Evolutionary conservation across 1,139 yeast genomes (phyloP).

Genomic region (Yamadazyma spencermartinsiae): DNA sequence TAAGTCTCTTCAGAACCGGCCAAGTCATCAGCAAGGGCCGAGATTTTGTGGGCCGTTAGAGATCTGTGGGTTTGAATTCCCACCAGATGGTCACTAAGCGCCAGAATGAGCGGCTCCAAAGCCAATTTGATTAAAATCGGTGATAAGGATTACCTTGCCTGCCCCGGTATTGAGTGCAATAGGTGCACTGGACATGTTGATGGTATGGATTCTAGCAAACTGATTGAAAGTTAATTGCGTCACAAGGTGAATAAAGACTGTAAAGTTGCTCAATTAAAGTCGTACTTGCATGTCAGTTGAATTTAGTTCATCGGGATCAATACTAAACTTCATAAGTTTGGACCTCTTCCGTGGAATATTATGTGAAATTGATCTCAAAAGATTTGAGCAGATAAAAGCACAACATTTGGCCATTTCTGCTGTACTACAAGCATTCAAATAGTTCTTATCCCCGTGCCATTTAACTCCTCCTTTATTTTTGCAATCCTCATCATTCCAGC

Average conservation of each 20-base stretch:
- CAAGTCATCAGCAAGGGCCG: background rate
- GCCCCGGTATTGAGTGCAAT: background rate
- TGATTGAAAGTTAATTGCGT: background rate
- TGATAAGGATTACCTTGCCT: background rate
- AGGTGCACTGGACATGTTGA: background rate
- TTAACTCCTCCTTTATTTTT: constrained; percentile 58
- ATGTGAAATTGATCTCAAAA: too few relatives aligned
- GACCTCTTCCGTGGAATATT: too few relatives aligned
- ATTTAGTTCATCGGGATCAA: too few relatives aligned
- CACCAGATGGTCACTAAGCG: background rate
- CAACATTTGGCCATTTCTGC: constrained; percentile 72
- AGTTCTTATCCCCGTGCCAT: constrained; percentile 66
- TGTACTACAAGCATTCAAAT: constrained; percentile 67
- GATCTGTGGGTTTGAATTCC: background rate
- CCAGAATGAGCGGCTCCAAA: background rate
- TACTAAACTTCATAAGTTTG: too few relatives aligned
- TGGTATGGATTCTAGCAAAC: background rate
- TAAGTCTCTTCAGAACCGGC: too few relatives aligned
- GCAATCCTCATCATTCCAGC: constrained; percentile 52
- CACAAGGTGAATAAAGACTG: background rate
- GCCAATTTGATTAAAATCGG: background rate
- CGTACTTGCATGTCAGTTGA: too few relatives aligned
- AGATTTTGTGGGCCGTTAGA: background rate
- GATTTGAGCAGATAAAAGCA: too few relatives aligned
- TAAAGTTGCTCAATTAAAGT: too few relatives aligned